phyloP scores from a whole-genome alignment of 2,329 filamentous ascomycete species.

The Periconia sp. region DNA sequence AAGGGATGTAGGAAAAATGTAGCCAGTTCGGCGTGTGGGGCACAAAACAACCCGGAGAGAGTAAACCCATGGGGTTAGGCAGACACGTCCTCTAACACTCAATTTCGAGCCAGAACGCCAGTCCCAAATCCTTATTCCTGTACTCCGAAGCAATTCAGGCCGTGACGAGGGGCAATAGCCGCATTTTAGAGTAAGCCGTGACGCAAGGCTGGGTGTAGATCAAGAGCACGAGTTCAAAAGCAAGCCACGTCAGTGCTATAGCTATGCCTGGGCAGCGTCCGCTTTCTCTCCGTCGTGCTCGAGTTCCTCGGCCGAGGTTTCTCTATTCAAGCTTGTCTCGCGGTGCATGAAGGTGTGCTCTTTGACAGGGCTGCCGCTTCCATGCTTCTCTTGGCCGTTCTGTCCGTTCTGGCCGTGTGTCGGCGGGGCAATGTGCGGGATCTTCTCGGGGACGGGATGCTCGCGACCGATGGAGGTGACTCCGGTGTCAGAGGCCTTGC shows the following conservation, averaged over 20 bases:
- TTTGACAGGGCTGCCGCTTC: conserved; percentile 82
- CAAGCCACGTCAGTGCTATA: background rate
- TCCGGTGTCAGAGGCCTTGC: conserved; percentile 92
- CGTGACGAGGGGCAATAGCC: conserved; percentile 17
- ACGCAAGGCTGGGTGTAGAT: conserved; percentile 8
- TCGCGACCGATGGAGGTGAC: conserved; percentile 92
- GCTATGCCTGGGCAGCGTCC: conserved; percentile 26
- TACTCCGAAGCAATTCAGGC: conserved; percentile 17
- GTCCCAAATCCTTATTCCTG: conserved; percentile 13
- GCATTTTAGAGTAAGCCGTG: conserved; percentile 23
- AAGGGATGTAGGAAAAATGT: conserved; percentile 3
- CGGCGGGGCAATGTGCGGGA: conserved; percentile 83
- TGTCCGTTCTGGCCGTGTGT: conserved; percentile 49
- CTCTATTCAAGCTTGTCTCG: conserved; percentile 77
- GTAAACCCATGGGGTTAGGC: background rate
- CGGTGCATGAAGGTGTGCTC: conserved; percentile 87
- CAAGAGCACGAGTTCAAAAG: conserved; percentile 1
- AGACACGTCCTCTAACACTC: conserved; percentile 7
- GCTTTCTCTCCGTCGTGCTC: conserved; percentile 42
- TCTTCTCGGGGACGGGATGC: conserved; percentile 93
- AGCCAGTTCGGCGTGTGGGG: conserved; percentile 7
- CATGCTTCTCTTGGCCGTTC: conserved; percentile 54
- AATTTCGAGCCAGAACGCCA: conserved; percentile 23
- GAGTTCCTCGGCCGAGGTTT: conserved; percentile 74
- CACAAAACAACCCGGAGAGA: conserved; percentile 3